phyloP scores from a whole-genome alignment of 371 early-diverging fungal genomes.

The Rhizopus microsporus region DNA sequence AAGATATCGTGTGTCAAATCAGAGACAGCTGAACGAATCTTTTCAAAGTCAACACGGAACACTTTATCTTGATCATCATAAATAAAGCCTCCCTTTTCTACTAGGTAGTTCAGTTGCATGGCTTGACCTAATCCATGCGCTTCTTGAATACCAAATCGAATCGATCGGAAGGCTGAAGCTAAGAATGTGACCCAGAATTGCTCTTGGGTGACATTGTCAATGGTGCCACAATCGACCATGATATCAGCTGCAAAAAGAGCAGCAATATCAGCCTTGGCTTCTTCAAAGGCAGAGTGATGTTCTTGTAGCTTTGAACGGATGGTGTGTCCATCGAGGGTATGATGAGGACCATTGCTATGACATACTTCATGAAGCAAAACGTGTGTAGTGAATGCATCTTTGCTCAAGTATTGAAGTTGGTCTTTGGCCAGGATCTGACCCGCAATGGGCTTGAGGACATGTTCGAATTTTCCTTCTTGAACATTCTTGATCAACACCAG shows the following conservation, averaged over 20 bases:
- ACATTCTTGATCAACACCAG: slow-evolving; percentile 83
- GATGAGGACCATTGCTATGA: slow-evolving; percentile 80
- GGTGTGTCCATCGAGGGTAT: slow-evolving; percentile 58
- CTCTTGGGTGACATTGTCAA: slow-evolving; percentile 59
- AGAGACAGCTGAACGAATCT: slow-evolving; percentile 64
- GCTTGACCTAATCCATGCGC: slow-evolving; percentile 79
- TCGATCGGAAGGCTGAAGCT: slow-evolving; percentile 79
- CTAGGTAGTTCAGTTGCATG: slow-evolving; percentile 69
- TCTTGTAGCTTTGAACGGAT: slow-evolving; percentile 75
- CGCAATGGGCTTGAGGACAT: slow-evolving; percentile 72
- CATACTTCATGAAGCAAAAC: slow-evolving; percentile 80
- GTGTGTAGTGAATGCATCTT: slow-evolving; percentile 80
- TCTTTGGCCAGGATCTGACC: slow-evolving; percentile 54
- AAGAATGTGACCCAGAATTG: slow-evolving; percentile 80
- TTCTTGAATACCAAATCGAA: slow-evolving; percentile 80
- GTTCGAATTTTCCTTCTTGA: slow-evolving; percentile 74
- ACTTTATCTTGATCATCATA: slow-evolving; percentile 44
- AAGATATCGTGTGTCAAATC: slow-evolving; percentile 71
- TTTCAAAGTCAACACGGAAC: slow-evolving; percentile 70
- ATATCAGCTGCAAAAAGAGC: slow-evolving; percentile 75
- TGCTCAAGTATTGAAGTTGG: slow-evolving; percentile 60
- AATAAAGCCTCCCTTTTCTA: slow-evolving; percentile 70
- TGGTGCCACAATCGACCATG: slow-evolving; percentile 63
- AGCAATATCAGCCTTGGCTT: slow-evolving; percentile 83
- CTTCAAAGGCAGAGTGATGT: slow-evolving; percentile 76